Evolutionary conservation across 345 rosid genomes (phyloP).

Genomic region (Passiflora organensis): DNA sequence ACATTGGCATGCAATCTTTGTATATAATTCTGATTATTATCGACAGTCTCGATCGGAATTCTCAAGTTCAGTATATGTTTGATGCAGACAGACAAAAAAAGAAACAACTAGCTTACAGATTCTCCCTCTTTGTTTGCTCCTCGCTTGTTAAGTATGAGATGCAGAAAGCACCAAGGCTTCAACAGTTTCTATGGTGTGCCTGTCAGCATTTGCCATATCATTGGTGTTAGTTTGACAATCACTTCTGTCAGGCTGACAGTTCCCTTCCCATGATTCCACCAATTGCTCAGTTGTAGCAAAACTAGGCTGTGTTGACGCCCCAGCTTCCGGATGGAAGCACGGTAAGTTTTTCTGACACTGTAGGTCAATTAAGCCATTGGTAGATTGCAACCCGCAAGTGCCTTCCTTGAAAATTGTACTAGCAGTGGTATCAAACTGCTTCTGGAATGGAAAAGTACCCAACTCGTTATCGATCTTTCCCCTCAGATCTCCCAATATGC

Average conservation of each 20-base stretch:
- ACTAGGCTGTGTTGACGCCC: slow-evolving; percentile 15
- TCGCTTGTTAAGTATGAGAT: slow-evolving; percentile 13
- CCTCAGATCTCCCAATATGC: slow-evolving; percentile 43
- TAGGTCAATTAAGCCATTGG: slow-evolving; percentile 7
- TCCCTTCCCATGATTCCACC: slow-evolving; percentile 27
- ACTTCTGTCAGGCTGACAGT: slow-evolving; percentile 23
- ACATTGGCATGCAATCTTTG: too few species aligned
- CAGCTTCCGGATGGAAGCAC: slow-evolving; percentile 33
- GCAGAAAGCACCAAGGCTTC: slow-evolving; percentile 23
- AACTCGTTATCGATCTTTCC: slow-evolving; percentile 50
- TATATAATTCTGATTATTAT: too few species aligned
- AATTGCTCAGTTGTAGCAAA: slow-evolving; percentile 29
- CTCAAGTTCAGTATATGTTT: neutral
- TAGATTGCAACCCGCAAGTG: slow-evolving; percentile 22
- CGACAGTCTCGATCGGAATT: too few species aligned
- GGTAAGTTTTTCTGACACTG: slow-evolving; percentile 22
- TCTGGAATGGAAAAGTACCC: slow-evolving; percentile 41
- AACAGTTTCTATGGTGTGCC: slow-evolving; percentile 8
- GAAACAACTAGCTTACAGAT: slow-evolving; percentile 15
- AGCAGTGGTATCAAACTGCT: slow-evolving; percentile 23
- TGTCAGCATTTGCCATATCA: slow-evolving; percentile 11
- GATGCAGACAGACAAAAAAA: neutral
- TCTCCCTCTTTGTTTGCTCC: neutral
- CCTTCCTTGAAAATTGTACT: slow-evolving; percentile 35
- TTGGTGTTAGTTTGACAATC: slow-evolving; percentile 26